Evolutionary conservation across 345 rosid genomes (phyloP).

Genomic region (Eucalyptus sp.): DNA sequence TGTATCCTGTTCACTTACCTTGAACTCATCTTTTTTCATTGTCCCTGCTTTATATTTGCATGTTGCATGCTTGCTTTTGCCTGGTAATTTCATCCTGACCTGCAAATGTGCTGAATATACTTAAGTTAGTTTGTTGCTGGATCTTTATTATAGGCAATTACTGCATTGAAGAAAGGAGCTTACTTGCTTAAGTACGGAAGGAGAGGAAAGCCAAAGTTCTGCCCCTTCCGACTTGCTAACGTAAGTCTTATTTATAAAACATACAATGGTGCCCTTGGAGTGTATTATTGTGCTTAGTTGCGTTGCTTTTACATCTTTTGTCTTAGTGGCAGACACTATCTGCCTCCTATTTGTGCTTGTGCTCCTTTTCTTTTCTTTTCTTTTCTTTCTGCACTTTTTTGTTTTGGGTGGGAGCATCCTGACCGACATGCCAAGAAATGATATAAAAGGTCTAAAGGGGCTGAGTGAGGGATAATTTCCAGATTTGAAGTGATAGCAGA

Average conservation of each 20-base stretch:
- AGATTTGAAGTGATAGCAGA: background rate
- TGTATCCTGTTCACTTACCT: background rate
- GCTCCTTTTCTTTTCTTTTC: background rate
- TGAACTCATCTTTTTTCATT: background rate
- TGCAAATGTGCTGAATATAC: conserved; percentile 8
- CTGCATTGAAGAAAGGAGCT: conserved; percentile 94
- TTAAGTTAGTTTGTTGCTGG: conserved; percentile 11
- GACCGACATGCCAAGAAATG: background rate
- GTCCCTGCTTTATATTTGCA: background rate
- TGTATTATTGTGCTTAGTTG: background rate
- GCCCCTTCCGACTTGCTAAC: conserved; percentile 96
- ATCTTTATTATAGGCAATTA: conserved; percentile 69
- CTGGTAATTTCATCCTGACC: background rate
- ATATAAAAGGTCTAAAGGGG: background rate
- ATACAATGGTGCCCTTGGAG: background rate
- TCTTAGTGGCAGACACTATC: background rate
- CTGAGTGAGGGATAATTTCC: background rate
- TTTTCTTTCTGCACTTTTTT: background rate
- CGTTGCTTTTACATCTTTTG: background rate
- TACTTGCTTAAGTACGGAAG: conserved; percentile 94
- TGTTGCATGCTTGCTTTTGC: background rate
- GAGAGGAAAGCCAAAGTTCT: conserved; percentile 97
- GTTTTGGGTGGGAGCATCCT: background rate
- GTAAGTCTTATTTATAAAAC: conserved; percentile 30
- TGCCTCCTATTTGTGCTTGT: background rate